phyloP scores from a whole-genome alignment of 805 yeast species.

The Ogataea parapolymorpha region DNA sequence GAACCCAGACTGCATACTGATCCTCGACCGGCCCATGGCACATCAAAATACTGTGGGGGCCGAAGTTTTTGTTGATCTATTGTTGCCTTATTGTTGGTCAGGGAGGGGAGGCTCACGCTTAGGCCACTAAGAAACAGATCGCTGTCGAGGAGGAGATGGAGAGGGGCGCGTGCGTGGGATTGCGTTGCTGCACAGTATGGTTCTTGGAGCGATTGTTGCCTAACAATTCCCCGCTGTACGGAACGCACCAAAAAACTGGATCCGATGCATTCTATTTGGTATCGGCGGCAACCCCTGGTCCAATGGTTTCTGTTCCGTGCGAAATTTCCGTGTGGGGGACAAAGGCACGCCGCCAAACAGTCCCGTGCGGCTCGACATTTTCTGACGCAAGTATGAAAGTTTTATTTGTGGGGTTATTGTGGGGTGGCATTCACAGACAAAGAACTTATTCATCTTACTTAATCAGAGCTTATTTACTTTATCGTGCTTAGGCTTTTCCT shows the following conservation, averaged over 20 bases:
- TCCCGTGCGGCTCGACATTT: conserved; percentile 5
- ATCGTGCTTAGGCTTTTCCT: conserved; percentile 26
- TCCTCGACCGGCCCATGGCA: conserved; percentile 5
- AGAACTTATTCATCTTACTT: conserved; percentile 9
- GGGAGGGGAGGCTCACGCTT: conserved; percentile 5
- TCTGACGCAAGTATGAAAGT: conserved; percentile 1
- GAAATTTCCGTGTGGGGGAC: conserved; percentile 6
- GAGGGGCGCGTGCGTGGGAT: conserved; percentile 7
- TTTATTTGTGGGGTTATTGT: conserved; percentile 5
- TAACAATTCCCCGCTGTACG: conserved; percentile 13
- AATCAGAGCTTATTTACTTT: conserved; percentile 20
- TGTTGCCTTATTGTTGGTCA: conserved; percentile 8
- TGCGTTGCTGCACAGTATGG: background rate
- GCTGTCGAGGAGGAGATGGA: conserved; percentile 17
- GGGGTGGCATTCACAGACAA: conserved; percentile 10
- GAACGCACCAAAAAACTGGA: background rate
- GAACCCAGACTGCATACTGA: conserved; percentile 8
- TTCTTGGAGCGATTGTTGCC: background rate
- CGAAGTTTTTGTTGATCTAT: conserved; percentile 4
- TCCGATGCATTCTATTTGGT: conserved; percentile 14
- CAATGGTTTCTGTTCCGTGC: conserved; percentile 11
- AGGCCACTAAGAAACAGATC: background rate
- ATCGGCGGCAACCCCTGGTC: background rate
- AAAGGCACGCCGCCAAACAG: background rate
- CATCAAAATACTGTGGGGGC: conserved; percentile 4